phyloP scores from a whole-genome alignment of 1,284 basidiomycete genomes.

The Moesziomyces antarcticus region DNA sequence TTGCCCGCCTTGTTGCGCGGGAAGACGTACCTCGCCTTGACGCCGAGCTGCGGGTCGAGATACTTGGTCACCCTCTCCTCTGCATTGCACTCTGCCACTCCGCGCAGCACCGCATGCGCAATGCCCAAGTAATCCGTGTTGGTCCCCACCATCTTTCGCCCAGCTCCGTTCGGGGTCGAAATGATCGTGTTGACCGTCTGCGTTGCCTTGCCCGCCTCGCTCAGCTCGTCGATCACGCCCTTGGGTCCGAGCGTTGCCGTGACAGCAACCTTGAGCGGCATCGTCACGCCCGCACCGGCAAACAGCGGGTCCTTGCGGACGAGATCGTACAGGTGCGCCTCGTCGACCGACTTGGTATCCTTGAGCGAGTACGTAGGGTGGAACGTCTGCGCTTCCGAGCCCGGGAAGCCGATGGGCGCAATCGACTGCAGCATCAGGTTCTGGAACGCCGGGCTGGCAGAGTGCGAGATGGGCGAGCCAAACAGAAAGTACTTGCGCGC shows the following conservation, averaged over 20 bases:
- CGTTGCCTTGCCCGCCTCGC: conserved; percentile 38
- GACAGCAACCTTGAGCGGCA: conserved; percentile 54
- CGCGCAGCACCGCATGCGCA: conserved; percentile 42
- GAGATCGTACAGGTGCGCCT: conserved; percentile 31
- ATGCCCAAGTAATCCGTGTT: conserved; percentile 57
- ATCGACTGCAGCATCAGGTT: conserved; percentile 50
- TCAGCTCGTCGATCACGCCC: conserved; percentile 49
- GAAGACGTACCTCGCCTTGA: conserved; percentile 23
- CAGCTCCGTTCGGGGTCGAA: conserved; percentile 20
- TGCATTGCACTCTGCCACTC: conserved; percentile 27
- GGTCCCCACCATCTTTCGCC: conserved; percentile 49
- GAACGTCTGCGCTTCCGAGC: conserved; percentile 22
- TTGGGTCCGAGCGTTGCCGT: conserved; percentile 30
- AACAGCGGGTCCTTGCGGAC: conserved; percentile 47
- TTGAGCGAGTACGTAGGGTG: conserved; percentile 43
- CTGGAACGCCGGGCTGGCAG: conserved; percentile 52
- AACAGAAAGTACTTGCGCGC: conserved; percentile 50
- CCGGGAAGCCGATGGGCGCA: conserved; percentile 20
- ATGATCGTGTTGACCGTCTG: conserved; percentile 57
- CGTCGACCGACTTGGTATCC: conserved; percentile 47
- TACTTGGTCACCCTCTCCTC: conserved; percentile 31
- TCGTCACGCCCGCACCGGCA: conserved; percentile 49
- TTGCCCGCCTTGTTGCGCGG: conserved; percentile 26
- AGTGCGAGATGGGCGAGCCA: conserved; percentile 56
- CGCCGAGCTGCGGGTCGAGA: conserved; percentile 23